Base-by-base conservation (phyloP, 306 rosid genomes). In the Quercus variabilis region DNA sequence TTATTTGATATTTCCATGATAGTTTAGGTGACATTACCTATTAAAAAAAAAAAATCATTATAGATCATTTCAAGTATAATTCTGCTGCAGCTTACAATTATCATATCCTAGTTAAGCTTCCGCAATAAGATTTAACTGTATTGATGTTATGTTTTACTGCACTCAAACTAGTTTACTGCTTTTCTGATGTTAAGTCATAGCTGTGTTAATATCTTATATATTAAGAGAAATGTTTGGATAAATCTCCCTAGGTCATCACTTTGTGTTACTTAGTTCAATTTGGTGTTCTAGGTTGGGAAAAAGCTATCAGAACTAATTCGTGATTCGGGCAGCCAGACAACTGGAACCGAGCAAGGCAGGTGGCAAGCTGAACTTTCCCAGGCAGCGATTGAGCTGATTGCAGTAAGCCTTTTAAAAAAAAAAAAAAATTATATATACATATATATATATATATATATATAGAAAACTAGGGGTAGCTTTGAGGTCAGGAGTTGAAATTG, bases 341-440 rank as follows among this genome's bases (percentile, higher is more conserved):
- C 63, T 43, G 99, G 92, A 83, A 88, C 90, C 46, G 99, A 93
- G 77, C 98, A 91, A 88, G 98, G 94, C 73, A 88, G 99, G 89
- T 96, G 99, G 99, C 99, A 96, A 73, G 87, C 91, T 74, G 99
- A 96, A 83, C 98, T 96, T 86, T 93, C 97, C 68, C 98, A 96
- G 89, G 98, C 95, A 64, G 99, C 97, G 18, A 96, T 96, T 79
- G 99, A 96, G 87, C 89, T 96, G 30, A 96, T 96, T 83, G 97
- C 93, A 80, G 99, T 93, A 81, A 88, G 97, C 81, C 18, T 74
- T 67, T 62, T n/a, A n/a, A n/a, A 21, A 70, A 0, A 35, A 33
- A 33, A 35, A 35, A 6, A 38, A 38, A 38, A 6, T 35, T 65
- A 10, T 28, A 30, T 58, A 15, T 17, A 19, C 35, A 1, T 31